Evolutionary conservation across 2,329 filamentous ascomycete species (phyloP).

Genomic region (Aspergillus niger): DNA sequence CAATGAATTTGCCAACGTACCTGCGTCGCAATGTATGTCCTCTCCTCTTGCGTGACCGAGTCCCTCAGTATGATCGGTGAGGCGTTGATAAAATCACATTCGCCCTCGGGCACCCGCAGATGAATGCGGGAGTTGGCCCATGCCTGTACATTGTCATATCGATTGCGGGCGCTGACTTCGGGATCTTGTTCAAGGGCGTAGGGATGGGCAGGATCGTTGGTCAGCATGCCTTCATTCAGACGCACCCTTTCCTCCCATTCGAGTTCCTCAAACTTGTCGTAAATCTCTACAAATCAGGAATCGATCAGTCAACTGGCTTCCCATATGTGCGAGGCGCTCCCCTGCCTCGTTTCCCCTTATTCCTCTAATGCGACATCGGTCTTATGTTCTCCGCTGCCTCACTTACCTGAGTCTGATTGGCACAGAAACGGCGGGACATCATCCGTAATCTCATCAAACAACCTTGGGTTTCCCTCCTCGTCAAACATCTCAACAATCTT

Average conservation of each 20-base stretch:
- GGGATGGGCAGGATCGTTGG: conserved; percentile 51
- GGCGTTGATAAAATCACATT: conserved; percentile 80
- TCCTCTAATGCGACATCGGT: no score
- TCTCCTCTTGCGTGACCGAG: conserved; percentile 48
- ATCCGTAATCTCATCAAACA: no score
- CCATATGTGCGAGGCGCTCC: conserved; percentile 17
- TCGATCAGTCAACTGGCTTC: conserved; percentile 10
- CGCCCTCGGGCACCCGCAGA: conserved; percentile 72
- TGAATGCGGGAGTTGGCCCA: conserved; percentile 84
- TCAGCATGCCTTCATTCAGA: conserved; percentile 49
- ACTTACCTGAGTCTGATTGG: conserved; percentile 42
- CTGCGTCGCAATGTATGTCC: conserved; percentile 86
- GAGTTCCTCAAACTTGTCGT: conserved; percentile 62
- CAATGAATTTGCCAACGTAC: conserved; percentile 34
- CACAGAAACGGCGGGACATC: conserved; percentile 41
- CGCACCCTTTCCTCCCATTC: conserved; percentile 62
- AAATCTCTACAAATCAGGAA: conserved; percentile 51
- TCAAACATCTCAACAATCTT: no score
- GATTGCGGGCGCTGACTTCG: conserved; percentile 67
- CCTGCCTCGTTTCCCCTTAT: background rate
- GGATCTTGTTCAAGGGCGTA: conserved; percentile 62
- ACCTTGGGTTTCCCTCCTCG: no score
- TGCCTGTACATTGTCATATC: conserved; percentile 86
- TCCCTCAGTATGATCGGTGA: conserved; percentile 66
- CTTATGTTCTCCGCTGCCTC: no score